Conservation (phyloP, 306 rosid genomes). For the Castanea crenata region DNA sequence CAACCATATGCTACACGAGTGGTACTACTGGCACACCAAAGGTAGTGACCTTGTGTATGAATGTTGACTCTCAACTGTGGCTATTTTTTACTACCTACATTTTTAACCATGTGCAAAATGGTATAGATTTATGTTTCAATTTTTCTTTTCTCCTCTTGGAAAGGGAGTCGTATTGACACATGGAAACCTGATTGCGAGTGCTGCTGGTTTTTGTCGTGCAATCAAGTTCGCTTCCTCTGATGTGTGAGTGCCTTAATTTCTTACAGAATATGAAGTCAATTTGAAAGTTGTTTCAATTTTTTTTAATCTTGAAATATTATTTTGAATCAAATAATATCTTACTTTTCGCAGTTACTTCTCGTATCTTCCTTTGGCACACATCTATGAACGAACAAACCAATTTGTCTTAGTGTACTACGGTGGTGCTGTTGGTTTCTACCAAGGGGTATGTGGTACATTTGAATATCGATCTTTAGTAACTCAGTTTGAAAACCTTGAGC, state of each 20-base stretch:
- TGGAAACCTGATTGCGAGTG: constrained; percentile 77
- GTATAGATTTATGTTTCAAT: background rate
- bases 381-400: constrained; percentile 93
- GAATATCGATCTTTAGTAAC: background rate
- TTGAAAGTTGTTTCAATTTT: background rate
- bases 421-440: constrained; percentile 91
- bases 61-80: background rate
- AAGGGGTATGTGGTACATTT: constrained; percentile 67
- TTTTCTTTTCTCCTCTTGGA: constrained; percentile 20
- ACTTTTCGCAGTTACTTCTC: constrained; percentile 72
- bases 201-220: constrained; percentile 59
- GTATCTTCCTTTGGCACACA: constrained; percentile 97
- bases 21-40: constrained; percentile 99
- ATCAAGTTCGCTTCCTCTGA: constrained; percentile 69
- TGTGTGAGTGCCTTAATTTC: constrained; percentile 50
- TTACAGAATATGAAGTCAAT: background rate
- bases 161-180: constrained; percentile 93
- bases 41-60: constrained; percentile 34
- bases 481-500: background rate
- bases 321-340: background rate
- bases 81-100: background rate
- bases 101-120: background rate
- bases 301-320: background rate
- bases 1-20: constrained; percentile 95
- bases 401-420: constrained; percentile 63